A percentile compares a stretch with the other conserved stretches of the same genome.
Conservation (phyloP, 768 basidiomycete genomes). For the Tylopilus felleus region DNA sequence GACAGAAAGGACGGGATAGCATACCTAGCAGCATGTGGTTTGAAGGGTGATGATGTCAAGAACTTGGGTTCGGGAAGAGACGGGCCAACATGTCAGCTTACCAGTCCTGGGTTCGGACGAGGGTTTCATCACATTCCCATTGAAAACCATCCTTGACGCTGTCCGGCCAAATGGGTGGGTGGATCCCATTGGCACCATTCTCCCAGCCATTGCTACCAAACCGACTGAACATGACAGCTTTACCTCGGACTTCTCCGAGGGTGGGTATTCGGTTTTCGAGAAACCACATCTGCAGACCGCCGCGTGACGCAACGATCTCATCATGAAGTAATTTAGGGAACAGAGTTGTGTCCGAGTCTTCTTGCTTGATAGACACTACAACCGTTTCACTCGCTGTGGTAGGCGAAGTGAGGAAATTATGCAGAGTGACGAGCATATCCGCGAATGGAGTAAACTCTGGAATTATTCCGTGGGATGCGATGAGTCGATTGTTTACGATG, state of each 20-base stretch:
- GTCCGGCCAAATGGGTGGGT: slow-evolving; percentile 85
- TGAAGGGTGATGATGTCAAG: background rate
- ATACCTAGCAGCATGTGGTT: slow-evolving; percentile 53
- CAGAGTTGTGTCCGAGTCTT: slow-evolving; percentile 51
- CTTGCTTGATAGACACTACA: slow-evolving; percentile 88
- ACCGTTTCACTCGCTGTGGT: slow-evolving; percentile 65
- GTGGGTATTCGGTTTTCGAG: slow-evolving; percentile 75
- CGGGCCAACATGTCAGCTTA: slow-evolving; percentile 27
- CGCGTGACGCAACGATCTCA: slow-evolving; percentile 55
- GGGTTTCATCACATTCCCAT: slow-evolving; percentile 70
- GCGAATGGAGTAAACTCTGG: slow-evolving; percentile 69
- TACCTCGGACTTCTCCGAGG: slow-evolving; percentile 83
- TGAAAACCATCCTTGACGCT: slow-evolving; percentile 67
- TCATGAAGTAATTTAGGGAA: slow-evolving; percentile 68
- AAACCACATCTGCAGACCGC: slow-evolving; percentile 67
- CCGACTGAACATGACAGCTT: slow-evolving; percentile 79
- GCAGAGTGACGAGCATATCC: slow-evolving; percentile 57
- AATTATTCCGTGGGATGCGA: slow-evolving; percentile 78
- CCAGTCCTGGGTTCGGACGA: slow-evolving; percentile 86
- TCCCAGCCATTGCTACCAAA: slow-evolving; percentile 72
- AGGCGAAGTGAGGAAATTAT: slow-evolving; percentile 60
- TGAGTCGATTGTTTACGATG: slow-evolving; percentile 56
- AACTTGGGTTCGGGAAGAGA: slow-evolving; percentile 1
- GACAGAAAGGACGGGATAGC: slow-evolving; percentile 71
- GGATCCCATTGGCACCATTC: slow-evolving; percentile 76